Evolutionary conservation across 352 stramenopile species (phyloP).

Genomic region (Phytopythium chamaehyphon): DNA sequence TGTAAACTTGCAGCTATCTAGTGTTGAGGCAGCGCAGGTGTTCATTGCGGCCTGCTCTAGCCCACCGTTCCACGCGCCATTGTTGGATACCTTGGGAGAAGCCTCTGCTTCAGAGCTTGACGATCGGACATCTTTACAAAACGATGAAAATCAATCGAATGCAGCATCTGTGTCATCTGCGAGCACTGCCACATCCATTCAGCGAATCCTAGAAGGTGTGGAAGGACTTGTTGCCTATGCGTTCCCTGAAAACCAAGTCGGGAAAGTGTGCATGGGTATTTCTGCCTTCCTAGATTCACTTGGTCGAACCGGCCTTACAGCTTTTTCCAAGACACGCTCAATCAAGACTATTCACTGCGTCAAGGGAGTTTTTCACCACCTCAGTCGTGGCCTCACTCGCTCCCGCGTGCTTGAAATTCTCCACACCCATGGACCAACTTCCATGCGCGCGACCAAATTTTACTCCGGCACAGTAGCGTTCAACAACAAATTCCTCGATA

Average conservation of each 20-base stretch:
- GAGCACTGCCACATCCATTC: slow-evolving; percentile 24
- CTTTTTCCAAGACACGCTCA: slow-evolving; percentile 38
- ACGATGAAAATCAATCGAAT: neutral
- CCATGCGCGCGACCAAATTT: slow-evolving; percentile 64
- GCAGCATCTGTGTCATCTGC: slow-evolving; percentile 4
- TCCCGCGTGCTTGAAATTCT: slow-evolving; percentile 63
- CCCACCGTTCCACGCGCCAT: slow-evolving; percentile 34
- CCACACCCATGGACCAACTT: slow-evolving; percentile 58
- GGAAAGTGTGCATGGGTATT: slow-evolving; percentile 59
- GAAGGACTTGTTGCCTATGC: slow-evolving; percentile 48
- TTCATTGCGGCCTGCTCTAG: slow-evolving; percentile 67
- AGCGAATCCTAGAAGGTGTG: slow-evolving; percentile 32
- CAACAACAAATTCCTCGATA: slow-evolving; percentile 75
- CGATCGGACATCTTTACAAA: no score
- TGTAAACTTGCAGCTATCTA: slow-evolving; percentile 64
- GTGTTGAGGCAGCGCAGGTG: slow-evolving; percentile 61
- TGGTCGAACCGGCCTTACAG: slow-evolving; percentile 46
- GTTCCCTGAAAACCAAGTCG: slow-evolving; percentile 45
- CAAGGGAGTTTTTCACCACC: slow-evolving; percentile 75
- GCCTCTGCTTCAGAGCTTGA: no score
- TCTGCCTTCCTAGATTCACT: slow-evolving; percentile 67
- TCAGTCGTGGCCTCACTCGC: slow-evolving; percentile 61
- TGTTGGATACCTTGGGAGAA: slow-evolving; percentile 10
- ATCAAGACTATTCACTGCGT: slow-evolving; percentile 56
- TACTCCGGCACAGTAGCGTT: slow-evolving; percentile 73